Evolutionary conservation across 2,329 filamentous ascomycete genomes (phyloP).

Genomic region (Trichophyton rubrum): DNA sequence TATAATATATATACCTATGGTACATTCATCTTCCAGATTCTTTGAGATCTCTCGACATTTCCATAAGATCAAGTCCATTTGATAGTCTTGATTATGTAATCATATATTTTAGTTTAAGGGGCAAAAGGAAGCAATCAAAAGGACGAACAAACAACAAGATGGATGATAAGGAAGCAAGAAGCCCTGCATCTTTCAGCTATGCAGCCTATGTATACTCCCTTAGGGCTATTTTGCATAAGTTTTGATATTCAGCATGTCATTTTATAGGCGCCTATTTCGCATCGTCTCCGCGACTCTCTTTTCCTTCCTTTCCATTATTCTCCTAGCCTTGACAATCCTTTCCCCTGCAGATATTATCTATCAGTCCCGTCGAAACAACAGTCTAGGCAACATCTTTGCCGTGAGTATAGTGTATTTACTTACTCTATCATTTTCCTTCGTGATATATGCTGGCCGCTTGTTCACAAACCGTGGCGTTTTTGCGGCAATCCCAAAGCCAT

Average conservation of each 20-base stretch:
- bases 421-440: constrained; percentile 57
- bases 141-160: neutral
- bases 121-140: neutral
- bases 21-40: neutral
- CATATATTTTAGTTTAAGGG: neutral
- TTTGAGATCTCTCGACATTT: neutral
- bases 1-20: neutral
- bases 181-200: neutral
- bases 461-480: constrained; percentile 75
- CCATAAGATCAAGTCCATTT: neutral
- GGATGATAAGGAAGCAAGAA: neutral
- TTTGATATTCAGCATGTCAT: neutral
- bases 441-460: constrained; percentile 72
- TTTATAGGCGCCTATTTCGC: constrained; percentile 38
- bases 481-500: constrained; percentile 70
- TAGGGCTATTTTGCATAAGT: neutral
- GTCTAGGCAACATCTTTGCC: constrained; percentile 71
- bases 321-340: constrained; percentile 61
- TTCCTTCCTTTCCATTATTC: constrained; percentile 59
- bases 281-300: constrained; percentile 74
- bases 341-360: constrained; percentile 71
- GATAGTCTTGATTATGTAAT: neutral
- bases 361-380: constrained; percentile 54
- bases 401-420: constrained; percentile 63
- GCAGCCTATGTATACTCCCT: neutral